A percentile compares a stretch with the other conserved stretches of the same genome.
These are phyloP conservation scores for Trapa bicornis DNA, from an alignment of 345 rosid genomes.

Conservation along the genomic window DNA sequence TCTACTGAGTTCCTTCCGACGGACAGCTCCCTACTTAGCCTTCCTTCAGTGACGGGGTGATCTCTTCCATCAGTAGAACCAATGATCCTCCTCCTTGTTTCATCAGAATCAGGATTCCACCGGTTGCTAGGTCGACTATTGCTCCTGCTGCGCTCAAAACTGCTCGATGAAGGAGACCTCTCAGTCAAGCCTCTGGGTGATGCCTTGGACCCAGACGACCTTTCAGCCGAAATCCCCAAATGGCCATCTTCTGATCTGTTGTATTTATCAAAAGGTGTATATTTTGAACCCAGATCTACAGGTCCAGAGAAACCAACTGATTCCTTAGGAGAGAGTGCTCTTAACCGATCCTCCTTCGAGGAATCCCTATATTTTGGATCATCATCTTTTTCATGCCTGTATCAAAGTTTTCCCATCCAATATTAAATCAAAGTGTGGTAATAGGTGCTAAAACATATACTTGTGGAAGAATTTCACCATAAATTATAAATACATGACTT, in stretches of 20 bases:
- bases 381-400: slow-evolving; percentile 42
- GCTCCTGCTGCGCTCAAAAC: slow-evolving; percentile 72
- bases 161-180: slow-evolving; percentile 70
- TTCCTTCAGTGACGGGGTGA: slow-evolving; percentile 42
- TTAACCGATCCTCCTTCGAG: slow-evolving; percentile 39
- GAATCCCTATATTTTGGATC: slow-evolving; percentile 36
- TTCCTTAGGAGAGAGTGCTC: slow-evolving; percentile 37
- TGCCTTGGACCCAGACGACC: slow-evolving; percentile 60
- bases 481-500: neutral
- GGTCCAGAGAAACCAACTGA: slow-evolving; percentile 28
- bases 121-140: slow-evolving; percentile 38
- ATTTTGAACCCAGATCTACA: slow-evolving; percentile 46
- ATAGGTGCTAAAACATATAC: neutral
- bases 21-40: slow-evolving; percentile 32
- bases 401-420: slow-evolving; percentile 5
- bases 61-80: slow-evolving; percentile 40
- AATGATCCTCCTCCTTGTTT: slow-evolving; percentile 49
- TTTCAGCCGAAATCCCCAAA: slow-evolving; percentile 40
- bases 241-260: slow-evolving; percentile 52
- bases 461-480: neutral
- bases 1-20: slow-evolving; percentile 44
- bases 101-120: slow-evolving; percentile 61
- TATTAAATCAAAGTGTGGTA: neutral
- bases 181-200: slow-evolving; percentile 55
- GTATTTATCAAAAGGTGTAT: slow-evolving; percentile 48